Evolutionary conservation across 179 eudicot species (phyloP), one percentile per base, ranked within the genome.

Genomic region (Beta corolliflora): DNA sequence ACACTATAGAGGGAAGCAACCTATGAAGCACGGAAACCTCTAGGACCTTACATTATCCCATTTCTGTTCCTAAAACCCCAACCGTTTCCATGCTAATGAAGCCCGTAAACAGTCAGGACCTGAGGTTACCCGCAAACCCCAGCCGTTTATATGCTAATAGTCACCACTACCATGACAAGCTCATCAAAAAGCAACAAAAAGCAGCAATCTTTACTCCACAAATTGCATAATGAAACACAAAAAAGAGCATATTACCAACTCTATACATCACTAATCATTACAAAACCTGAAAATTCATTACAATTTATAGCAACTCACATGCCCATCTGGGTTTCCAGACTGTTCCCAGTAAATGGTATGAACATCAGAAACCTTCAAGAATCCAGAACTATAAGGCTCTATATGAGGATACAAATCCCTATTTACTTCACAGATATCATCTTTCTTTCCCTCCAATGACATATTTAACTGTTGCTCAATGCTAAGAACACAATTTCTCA

Each of bases 341-440:
- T 96, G 94, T 91, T 96, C 99, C 95, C 98, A 96, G 68, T 94
- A 94, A 65, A 96, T 73, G 19, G 89, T 76, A 79, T 96, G 99
- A 85, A 92, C 77, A 78, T 94, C 93, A 18, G 99, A 96, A 87
- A 96, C 99, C 91, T 91, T 94, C 84, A 96, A 87, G 56, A 86
- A 88, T 14, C 97, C 97, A 19, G 93, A 82, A 79, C 86, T 85
- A 77, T 88, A 96, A 5, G 97, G 97, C 83, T 96, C 98, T 79
- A 96, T 85, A 18, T 82, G 90, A 2, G 95, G 83, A 83, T 94
- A 96, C 71, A 93, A 87, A 73, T 83, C 83, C 79, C 82, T 84
- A 31, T 83, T 92, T 14, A 91, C 80, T 60, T 89, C 91, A 21
- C 71, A 69, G 13, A 79, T 81, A 52, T 78, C 88, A 77, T 84